Base-by-base conservation (phyloP, 352 stramenopile genomes). In the Albugo candida region DNA sequence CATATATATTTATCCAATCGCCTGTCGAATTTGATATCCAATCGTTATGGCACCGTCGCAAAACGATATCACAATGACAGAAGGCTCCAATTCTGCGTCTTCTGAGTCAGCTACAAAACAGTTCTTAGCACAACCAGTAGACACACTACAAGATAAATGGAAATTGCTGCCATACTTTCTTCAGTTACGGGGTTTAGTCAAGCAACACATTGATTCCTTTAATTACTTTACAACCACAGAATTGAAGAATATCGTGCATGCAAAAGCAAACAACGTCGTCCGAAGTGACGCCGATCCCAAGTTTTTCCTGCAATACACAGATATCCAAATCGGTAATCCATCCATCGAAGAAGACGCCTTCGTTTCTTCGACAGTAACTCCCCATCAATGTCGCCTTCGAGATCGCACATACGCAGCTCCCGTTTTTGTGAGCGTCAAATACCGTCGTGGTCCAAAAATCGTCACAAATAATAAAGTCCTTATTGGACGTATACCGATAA, bases 171-270 rank as follows among this genome's bases (percentile, higher is more conserved):
- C 95, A 13, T 94, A 98, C 62, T 99, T 98, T 56, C 69, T 99
- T 45, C 79, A 93, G 54, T 64, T 91, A 34, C 82, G 83, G 31
- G 84, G 84, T 0, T 69, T 95, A 46, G 83, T 95, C 24, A 94
- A 94, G 63, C 96, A 99, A 64, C 96, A 99, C 67, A 99, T 99
- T 63, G 93, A 99, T 73, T 98, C 93, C 47, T 99, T 97, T 69
- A 79, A 99, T 81, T 95, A 99, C 76, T 99, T 99, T 58, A 94
- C 97, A 16, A 89, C 88, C 55, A 82, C 96, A 0, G 95, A 98
- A 63, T 96, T 99, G 62, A 95, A 97, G 54, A 95, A 98, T 66
- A 98, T 99, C 52, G 93, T 99, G 55, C 80, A 81, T 53, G 86
- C 91, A 36, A 85, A 94, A 65, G 75, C 74, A 41, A 95, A 95